These are phyloP conservation scores for Podospora pseudocomata DNA, from an alignment of 495 filamentous ascomycete genomes.

Conservation along the genomic window DNA sequence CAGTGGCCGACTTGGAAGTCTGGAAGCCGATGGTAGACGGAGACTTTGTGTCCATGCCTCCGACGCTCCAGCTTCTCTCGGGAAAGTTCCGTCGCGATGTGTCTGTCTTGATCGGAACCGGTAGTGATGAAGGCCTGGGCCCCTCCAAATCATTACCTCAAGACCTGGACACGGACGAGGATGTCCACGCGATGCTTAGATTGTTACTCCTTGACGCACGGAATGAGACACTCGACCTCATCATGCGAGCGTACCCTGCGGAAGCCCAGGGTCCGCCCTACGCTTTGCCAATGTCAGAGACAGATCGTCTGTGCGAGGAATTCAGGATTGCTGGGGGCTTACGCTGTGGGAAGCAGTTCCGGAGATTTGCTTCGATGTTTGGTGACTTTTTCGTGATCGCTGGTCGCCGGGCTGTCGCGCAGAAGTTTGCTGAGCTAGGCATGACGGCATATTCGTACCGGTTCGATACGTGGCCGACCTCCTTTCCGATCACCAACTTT, in stretches of 20 bases:
- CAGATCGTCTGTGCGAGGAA: conserved; percentile 4
- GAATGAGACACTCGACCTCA: conserved; percentile 2
- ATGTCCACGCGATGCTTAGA: background rate
- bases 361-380: conserved; percentile 9
- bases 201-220: background rate
- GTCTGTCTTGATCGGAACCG: background rate
- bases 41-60: conserved; percentile 5
- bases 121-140: conserved; percentile 10
- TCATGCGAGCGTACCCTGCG: conserved; percentile 8
- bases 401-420: conserved; percentile 8
- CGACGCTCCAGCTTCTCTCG: conserved; percentile 3
- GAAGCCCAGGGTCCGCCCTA: conserved; percentile 8
- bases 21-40: conserved; percentile 10
- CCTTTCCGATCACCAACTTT: background rate
- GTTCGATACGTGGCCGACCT: conserved; percentile 15
- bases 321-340: conserved; percentile 3
- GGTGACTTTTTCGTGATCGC: conserved; percentile 8
- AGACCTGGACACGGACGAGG: conserved; percentile 1
- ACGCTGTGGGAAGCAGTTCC: conserved; percentile 9
- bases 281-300: background rate
- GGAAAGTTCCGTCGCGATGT: conserved; percentile 8
- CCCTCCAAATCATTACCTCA: background rate
- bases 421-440: conserved; percentile 12
- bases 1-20: background rate
- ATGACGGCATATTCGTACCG: conserved; percentile 9